Conservation (phyloP, 1,139 yeast species). For the Kurtzmaniella quercitrusa region DNA sequence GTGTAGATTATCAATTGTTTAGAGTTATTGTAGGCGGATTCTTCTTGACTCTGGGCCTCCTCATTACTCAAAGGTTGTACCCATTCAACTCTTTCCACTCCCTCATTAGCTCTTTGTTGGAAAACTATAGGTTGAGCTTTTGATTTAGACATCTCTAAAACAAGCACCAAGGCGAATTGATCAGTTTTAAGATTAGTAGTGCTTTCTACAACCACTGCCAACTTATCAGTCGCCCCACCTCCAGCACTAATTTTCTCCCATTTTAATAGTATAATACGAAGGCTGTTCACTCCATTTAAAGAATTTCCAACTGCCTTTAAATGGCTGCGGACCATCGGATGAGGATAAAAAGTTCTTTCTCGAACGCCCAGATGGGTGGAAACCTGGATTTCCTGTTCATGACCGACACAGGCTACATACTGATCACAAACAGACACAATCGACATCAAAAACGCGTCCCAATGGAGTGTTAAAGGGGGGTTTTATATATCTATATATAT, state of each 20-base stretch:
- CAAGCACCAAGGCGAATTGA: constrained; percentile 16
- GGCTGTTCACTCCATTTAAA: not conserved
- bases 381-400: not conserved
- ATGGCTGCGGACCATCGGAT: not conserved
- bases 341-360: not conserved
- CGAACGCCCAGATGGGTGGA: not conserved
- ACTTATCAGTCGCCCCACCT: constrained; percentile 19
- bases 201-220: constrained; percentile 21
- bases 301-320: not conserved
- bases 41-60: constrained; percentile 8
- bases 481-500: too few relatives aligned
- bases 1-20: constrained; percentile 34
- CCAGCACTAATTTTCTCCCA: constrained; percentile 25
- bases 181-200: not conserved
- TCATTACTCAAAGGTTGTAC: constrained; percentile 21
- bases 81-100: constrained; percentile 33
- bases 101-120: constrained; percentile 24
- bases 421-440: constrained; percentile 15
- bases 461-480: not conserved
- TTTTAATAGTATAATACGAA: constrained; percentile 13
- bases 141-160: constrained; percentile 19
- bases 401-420: constrained; percentile 10
- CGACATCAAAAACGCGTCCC: not conserved
- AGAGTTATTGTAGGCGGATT: constrained; percentile 30
- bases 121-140: constrained; percentile 24